phyloP scores from a whole-genome alignment of 805 yeast species.

The Pichia ethanolica region DNA sequence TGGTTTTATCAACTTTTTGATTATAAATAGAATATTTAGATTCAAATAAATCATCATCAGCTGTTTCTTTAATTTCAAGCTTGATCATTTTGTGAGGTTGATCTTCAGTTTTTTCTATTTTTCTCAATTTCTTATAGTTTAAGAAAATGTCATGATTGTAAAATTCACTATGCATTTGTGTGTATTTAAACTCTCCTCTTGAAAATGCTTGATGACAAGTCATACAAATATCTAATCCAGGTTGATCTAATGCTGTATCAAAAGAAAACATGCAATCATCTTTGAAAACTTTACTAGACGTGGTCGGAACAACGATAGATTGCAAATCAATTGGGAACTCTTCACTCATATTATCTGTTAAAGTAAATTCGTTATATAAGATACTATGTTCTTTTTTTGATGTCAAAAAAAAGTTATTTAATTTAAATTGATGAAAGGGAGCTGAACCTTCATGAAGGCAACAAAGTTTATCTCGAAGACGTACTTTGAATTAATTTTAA shows the following conservation, averaged over 20 bases:
- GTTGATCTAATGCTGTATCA: conserved; percentile 48
- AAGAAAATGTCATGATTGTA: conserved; percentile 52
- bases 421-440: too few species aligned
- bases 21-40: conserved; percentile 36
- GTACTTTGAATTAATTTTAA: too few species aligned
- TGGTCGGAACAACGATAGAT: conserved; percentile 17
- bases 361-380: too few species aligned
- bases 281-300: conserved; percentile 49
- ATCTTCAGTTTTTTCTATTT: conserved; percentile 30
- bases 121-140: conserved; percentile 47
- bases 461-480: too few species aligned
- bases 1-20: conserved; percentile 22
- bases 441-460: too few species aligned
- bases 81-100: conserved; percentile 46
- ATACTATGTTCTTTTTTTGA: too few species aligned
- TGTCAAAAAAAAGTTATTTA: too few species aligned
- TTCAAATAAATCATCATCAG: conserved; percentile 58
- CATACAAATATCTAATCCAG: conserved; percentile 72
- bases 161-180: conserved; percentile 45
- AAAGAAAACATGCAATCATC: conserved; percentile 90
- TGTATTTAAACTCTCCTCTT: conserved; percentile 39
- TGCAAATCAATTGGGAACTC: conserved; percentile 9
- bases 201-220: conserved; percentile 66
- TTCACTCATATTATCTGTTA: not conserved
- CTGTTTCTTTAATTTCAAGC: conserved; percentile 56